phyloP scores from a whole-genome alignment of 2,329 filamentous ascomycete genomes.

The Niveomyces coronatus region DNA sequence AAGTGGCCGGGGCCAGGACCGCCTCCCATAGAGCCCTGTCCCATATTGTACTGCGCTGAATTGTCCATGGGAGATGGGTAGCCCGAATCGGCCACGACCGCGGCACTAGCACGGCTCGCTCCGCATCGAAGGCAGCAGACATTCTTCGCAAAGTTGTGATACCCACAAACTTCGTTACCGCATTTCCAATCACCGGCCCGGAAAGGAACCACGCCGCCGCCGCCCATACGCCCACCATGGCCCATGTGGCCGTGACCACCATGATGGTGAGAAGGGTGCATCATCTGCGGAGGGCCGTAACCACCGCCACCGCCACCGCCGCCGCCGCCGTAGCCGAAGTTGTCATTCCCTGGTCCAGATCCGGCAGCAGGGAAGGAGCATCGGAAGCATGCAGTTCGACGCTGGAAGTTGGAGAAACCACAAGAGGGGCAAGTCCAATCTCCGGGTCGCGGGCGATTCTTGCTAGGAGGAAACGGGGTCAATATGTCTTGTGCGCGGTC shows the following conservation, averaged over 20 bases:
- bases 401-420: constrained; percentile 98
- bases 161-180: constrained; percentile 90
- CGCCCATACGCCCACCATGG: constrained; percentile 60
- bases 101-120: constrained; percentile 85
- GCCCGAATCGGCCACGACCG: constrained; percentile 86
- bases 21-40: constrained; percentile 75
- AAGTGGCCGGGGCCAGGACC: constrained; percentile 71
- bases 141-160: constrained; percentile 99
- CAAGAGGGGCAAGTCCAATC: constrained; percentile 99
- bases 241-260: constrained; percentile 42
- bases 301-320: constrained; percentile 9
- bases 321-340: constrained; percentile 39
- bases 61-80: constrained; percentile 88
- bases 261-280: constrained; percentile 56
- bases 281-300: constrained; percentile 67
- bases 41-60: constrained; percentile 74
- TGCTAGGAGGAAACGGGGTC: constrained; percentile 94
- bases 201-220: constrained; percentile 86
- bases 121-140: constrained; percentile 95
- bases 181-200: constrained; percentile 98
- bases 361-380: constrained; percentile 97
- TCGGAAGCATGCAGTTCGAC: constrained; percentile 95
- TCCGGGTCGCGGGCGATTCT: constrained; percentile 92
- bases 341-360: constrained; percentile 56
- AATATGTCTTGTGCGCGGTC: constrained; percentile 93